A percentile compares a stretch with the other conserved stretches of the same genome.
Conservation (phyloP, 257 asterid species). For the Nicotiana benthamiana region DNA sequence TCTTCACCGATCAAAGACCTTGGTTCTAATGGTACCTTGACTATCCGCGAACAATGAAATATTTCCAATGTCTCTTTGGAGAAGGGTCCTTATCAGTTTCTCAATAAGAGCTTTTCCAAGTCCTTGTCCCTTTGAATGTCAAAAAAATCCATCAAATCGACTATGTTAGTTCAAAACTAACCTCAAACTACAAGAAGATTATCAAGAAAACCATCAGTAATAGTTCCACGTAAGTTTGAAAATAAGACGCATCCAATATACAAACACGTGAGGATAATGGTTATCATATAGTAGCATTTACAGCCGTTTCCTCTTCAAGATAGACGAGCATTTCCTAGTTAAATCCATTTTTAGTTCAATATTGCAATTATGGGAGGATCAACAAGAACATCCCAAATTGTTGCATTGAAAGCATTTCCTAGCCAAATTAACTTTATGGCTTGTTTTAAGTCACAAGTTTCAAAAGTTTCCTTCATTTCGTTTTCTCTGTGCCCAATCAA, state of each 20-base stretch:
- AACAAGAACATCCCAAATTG: conserved; percentile 98
- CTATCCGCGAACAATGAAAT: conserved; percentile 92
- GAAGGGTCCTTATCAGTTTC: conserved; percentile 70
- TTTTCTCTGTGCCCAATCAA: no score
- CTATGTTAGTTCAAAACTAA: neutral
- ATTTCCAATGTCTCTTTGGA: conserved; percentile 89
- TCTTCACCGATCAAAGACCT: neutral
- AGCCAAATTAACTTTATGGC: no score
- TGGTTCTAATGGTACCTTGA: conserved; percentile 42
- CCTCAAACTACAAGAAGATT: neutral
- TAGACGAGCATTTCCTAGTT: neutral
- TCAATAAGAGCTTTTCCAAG: conserved; percentile 87
- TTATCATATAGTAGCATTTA: neutral
- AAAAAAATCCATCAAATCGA: neutral
- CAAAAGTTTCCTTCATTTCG: no score
- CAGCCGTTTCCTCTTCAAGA: neutral
- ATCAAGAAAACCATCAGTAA: neutral
- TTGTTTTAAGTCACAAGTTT: no score
- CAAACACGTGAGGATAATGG: neutral
- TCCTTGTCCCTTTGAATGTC: conserved; percentile 70
- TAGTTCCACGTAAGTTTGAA: neutral
- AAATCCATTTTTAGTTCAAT: neutral
- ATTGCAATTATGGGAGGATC: conserved; percentile 40
- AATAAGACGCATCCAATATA: neutral
- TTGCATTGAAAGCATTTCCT: conserved; percentile 80